These are phyloP conservation scores for Russula griseocarnosa DNA, from an alignment of 768 basidiomycete genomes.

Conservation along the genomic window DNA sequence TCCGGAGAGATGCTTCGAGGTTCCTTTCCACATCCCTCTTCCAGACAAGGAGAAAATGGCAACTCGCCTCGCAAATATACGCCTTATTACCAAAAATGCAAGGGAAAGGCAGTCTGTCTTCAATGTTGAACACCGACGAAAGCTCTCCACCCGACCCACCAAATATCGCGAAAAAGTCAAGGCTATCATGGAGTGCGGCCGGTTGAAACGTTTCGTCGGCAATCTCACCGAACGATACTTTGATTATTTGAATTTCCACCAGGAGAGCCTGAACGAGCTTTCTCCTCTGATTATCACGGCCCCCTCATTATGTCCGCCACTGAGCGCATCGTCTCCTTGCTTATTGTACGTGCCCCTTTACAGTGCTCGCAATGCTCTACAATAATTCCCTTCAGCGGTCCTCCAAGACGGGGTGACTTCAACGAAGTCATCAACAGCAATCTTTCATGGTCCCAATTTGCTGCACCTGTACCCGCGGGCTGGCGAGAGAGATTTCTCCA, in stretches of 20 bases:
- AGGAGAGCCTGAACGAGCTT: constrained; percentile 7
- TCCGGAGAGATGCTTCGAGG: constrained; percentile 22
- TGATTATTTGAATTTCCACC: constrained; percentile 20
- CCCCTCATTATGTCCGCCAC: constrained; percentile 13
- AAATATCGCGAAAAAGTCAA: constrained; percentile 20
- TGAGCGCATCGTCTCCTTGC: constrained; percentile 4
- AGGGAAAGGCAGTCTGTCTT: constrained; percentile 21
- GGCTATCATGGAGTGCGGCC: constrained; percentile 12
- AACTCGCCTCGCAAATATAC: constrained; percentile 18
- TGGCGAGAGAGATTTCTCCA: constrained; percentile 18
- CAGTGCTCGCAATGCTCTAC: not conserved
- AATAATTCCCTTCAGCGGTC: constrained; percentile 8
- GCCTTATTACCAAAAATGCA: constrained; percentile 12
- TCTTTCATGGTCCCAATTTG: constrained; percentile 23
- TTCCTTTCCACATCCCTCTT: constrained; percentile 20
- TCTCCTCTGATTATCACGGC: constrained; percentile 16
- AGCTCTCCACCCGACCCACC: not conserved
- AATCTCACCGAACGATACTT: constrained; percentile 14
- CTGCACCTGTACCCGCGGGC: constrained; percentile 17
- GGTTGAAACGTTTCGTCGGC: constrained; percentile 8
- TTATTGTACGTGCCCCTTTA: constrained; percentile 15
- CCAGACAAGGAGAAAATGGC: constrained; percentile 16
- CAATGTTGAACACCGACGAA: constrained; percentile 15
- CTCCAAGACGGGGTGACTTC: constrained; percentile 17
- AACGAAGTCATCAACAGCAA: constrained; percentile 14